Evolutionary conservation across 2,329 filamentous ascomycete genomes (phyloP).

Genomic region (Sporothrix curviconia): DNA sequence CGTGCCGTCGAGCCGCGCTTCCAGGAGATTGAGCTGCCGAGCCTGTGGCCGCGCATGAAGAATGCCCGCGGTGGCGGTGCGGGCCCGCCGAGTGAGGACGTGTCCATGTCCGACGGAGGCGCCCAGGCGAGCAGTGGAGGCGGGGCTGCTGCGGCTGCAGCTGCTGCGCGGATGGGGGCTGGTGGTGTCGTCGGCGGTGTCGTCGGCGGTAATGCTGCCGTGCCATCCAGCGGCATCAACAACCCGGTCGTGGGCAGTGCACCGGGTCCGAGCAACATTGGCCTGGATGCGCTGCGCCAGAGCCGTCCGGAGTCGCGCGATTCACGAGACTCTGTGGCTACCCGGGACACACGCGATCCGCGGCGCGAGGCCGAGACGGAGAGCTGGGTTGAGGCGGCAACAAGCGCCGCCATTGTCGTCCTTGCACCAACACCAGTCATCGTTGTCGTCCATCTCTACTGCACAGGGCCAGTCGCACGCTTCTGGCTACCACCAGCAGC

Average conservation of each 20-base stretch:
- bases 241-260: background rate
- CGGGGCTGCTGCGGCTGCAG: background rate
- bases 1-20: constrained; percentile 79
- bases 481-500: constrained; percentile 1
- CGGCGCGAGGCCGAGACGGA: constrained; percentile 23
- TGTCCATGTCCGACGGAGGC: constrained; percentile 7
- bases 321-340: constrained; percentile 29
- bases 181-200: background rate
- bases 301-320: constrained; percentile 24
- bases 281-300: constrained; percentile 9
- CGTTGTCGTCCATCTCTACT: constrained; percentile 1
- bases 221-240: too few relatives aligned
- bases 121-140: background rate
- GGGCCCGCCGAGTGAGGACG: constrained; percentile 14
- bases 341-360: constrained; percentile 26
- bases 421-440: background rate
- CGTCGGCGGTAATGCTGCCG: too few relatives aligned
- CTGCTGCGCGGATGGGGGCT: background rate
- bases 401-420: constrained; percentile 22
- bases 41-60: constrained; percentile 75
- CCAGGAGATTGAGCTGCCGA: constrained; percentile 78
- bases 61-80: constrained; percentile 62
- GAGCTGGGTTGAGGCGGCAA: constrained; percentile 21
- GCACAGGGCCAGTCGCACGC: constrained; percentile 5
- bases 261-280: background rate